Percentiles rank a stretch among this genome's conserved stretches.
These are phyloP conservation scores for Thermothielavioides terrestris DNA, from an alignment of 495 filamentous ascomycete genomes.

Conservation along the genomic window DNA sequence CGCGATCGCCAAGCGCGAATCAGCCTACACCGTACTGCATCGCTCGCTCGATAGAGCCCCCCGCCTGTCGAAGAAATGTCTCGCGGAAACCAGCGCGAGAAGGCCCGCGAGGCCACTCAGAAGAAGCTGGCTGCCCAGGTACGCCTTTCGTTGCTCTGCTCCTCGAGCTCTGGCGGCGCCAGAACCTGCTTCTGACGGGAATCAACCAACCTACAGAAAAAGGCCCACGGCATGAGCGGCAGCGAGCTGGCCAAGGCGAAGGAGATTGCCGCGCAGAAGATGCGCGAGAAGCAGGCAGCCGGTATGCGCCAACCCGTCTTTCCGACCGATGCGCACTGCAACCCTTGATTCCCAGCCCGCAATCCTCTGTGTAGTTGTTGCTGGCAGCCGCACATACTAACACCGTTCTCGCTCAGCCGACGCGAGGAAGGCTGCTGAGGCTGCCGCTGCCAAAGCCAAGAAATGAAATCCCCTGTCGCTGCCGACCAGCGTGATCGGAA, in stretches of 20 bases:
- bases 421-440: conserved; percentile 40
- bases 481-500: neutral
- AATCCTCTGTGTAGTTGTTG: too few relatives aligned
- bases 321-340: neutral
- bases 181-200: neutral
- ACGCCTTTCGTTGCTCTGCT: conserved; percentile 20
- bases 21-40: neutral
- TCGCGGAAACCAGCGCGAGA: conserved; percentile 88
- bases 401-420: conserved; percentile 32
- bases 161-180: neutral
- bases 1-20: conserved; percentile 1
- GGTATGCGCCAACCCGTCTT: conserved; percentile 43
- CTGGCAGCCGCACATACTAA: neutral
- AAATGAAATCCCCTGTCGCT: conserved; percentile 25
- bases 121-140: conserved; percentile 54
- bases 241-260: conserved; percentile 62
- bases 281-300: conserved; percentile 82
- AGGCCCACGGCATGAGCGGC: conserved; percentile 49
- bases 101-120: conserved; percentile 71
- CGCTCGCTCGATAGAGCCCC: neutral
- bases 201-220: conserved; percentile 48
- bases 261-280: conserved; percentile 70
- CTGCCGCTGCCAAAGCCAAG: conserved; percentile 16
- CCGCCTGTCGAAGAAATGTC: conserved; percentile 48
- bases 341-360: too few relatives aligned